Base-by-base conservation (phyloP, 176 grass and related monocot genomes). In the Olyra latifolia region DNA sequence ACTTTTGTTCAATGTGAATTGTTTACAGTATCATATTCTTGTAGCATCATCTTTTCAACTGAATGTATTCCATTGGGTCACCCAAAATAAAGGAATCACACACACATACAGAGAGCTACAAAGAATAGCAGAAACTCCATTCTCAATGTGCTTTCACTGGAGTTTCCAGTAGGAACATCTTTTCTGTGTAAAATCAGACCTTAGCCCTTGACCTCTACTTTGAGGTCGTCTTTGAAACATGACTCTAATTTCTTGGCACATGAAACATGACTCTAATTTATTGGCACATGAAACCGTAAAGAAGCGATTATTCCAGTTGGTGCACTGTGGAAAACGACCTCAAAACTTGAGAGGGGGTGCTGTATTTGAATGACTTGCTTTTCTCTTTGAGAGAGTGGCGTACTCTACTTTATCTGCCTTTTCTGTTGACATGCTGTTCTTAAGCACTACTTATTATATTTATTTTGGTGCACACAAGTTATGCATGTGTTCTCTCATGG, bases 191-290 rank as follows among this genome's bases (percentile, higher is more conserved):
- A 74, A 83, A 49, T 20, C 13, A 67, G 15, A 49, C 16, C 4
- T 39, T 38, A 39, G 30, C 28, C 27, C 64, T 74, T 74, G 15
- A 71, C 38, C 5, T 45, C n/a, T 81, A 43, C 56, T 49, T 48
- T 49, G 17, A 54, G 30, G 52, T 76, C 35, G 48, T 53, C 17
- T 77, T 14, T 70, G 63, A 53, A 49, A 53, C 66, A 49, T 53
- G 39, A 54, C 60, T 50, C 45, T 46, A 69, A 74, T 69, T 81
- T 69, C 27, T 68, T 16, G n/a, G 44, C 41, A 60, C 65, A 24
- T 75, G 25, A 55, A 75, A 66, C 58, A 49, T 53, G 39, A 54
- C 60, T 50, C 45, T 46, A 69, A 74, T 69, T 81, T 69, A 19
- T 68, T 16, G n/a, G 44, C 41, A 60, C 65, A 24, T 75, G 25